Evolutionary conservation across 208 protist species (phyloP), one percentile per base, ranked within the genome.

Genomic region (Crithidia acanthocephali): DNA sequence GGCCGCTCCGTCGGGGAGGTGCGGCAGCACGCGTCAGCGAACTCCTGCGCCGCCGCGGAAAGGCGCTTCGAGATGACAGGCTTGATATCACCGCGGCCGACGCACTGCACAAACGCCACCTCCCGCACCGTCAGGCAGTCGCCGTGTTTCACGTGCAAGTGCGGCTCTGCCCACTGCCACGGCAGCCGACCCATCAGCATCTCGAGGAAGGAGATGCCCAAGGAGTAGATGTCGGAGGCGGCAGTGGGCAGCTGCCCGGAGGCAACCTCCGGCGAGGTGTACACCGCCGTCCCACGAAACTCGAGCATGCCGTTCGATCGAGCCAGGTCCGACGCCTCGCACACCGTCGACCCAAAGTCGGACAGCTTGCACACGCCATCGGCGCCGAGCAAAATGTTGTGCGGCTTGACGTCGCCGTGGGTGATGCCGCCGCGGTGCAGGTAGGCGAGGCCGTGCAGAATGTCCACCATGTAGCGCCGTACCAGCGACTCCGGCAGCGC

Each of bases 361-460:
- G 81, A 83, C 23, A 92, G 79, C 72, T 92, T 93, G 77, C 87
- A 93, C 51, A 85, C 71, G 16, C 91, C 86, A 63, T 93, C 79
- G 22, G 76, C 68, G 11, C 77, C 86, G 1, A 94, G 71, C 30
- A 94, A 85, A 23, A 90, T 84, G 70, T 95, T 95, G 67, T 89
- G 85, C 25, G 90, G 90, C 68, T 95, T 95, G 47, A 95, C 66
- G 62, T 95, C 90, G 51, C 87, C 84, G 75, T 93, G 90, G 13
- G 88, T 81, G 60, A 95, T 83, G 50, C 74, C 75, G 72, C 80
- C 52, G 4, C 62, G 55, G 69, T 95, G 90, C 44, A 95, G 79
- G 62, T 91, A 90, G 23, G 62, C 68, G 9, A 95, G 79, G 20
- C 85, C 86, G 50, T 73, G 79, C 25, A 90, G 32, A 60, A 95